Evolutionary conservation across 345 rosid genomes (phyloP), one percentile per base, ranked within the genome.

Genomic region (Aquilaria sinensis): DNA sequence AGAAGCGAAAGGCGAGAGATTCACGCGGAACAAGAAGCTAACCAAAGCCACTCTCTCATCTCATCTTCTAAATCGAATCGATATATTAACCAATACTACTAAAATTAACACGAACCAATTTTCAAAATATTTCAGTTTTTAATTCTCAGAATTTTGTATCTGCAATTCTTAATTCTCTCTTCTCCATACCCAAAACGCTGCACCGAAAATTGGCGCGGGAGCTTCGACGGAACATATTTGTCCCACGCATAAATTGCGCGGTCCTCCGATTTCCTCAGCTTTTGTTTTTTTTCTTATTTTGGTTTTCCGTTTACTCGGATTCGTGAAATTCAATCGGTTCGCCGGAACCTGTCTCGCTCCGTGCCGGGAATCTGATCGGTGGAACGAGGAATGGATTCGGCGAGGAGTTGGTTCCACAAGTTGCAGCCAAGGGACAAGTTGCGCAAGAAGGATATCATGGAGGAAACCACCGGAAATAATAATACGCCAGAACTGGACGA

Each of bases 401-500:
- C 92, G 10, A 74, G 86, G 74, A 85, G 88, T 78, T 88, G 96
- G 96, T 64, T 88, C 58, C 85, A 73, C 58, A 85, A 85, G 76
- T 65, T 83, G 51, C 96, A 88, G 31, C 85, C 82, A 47, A 53
- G 87, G 56, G 93, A 87, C 2, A 87, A 77, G 71, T 37, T 82
- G 51, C 66, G 80, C 54, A 37, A 37, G 43, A 37, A 37, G 43
- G 43, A 37, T 37, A 9, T 37, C 43, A 37, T 37, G 43, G 43
- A 37, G 43, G 43, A 37, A 5, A 5, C 43, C 43, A 9, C 43
- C 43, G 5, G 5, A 9, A 37, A 37, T 41, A 74, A 66, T 2
- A 77, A 71, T 16, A 75, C 72, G 47, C 54, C 52, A 1, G 12
- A 65, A 47, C 60, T 53, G 5, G 81, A 76, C 9, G 86, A 74